A percentile compares a stretch with the other conserved stretches of the same genome.
phyloP scores from a whole-genome alignment of 2,329 filamentous ascomycete genomes.

The Zasmidium citrigriseum region DNA sequence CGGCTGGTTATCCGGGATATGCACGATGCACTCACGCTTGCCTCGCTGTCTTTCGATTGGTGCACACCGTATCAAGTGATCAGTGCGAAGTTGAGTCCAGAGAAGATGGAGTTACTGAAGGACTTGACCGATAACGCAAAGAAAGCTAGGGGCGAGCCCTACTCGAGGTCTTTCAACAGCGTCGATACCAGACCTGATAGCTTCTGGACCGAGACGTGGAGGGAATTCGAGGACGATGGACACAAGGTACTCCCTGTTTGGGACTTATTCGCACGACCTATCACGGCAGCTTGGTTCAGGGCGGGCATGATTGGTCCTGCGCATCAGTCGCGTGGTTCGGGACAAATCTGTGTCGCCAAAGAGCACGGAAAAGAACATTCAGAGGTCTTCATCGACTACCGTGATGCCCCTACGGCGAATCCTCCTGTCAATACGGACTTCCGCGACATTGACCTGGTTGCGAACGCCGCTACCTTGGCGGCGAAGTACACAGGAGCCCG shows the following conservation, averaged over 20 bases:
- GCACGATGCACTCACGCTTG: conserved; percentile 38
- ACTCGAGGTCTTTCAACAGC: too few species aligned
- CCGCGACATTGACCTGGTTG: conserved; percentile 36
- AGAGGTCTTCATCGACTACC: conserved; percentile 42
- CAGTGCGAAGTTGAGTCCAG: background rate
- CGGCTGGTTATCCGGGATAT: conserved; percentile 43
- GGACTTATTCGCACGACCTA: too few species aligned
- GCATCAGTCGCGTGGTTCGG: too few species aligned
- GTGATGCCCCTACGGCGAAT: conserved; percentile 13
- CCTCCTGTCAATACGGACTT: conserved; percentile 35
- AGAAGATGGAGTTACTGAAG: too few species aligned
- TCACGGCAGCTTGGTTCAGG: conserved; percentile 10
- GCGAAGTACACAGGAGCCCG: conserved; percentile 16
- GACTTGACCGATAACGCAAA: too few species aligned
- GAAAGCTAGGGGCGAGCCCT: too few species aligned
- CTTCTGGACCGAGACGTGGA: background rate
- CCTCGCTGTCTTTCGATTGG: conserved; percentile 37
- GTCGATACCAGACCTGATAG: background rate
- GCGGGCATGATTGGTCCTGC: too few species aligned
- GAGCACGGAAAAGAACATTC: conserved; percentile 40
- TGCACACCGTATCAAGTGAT: conserved; percentile 29
- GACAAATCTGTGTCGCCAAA: background rate
- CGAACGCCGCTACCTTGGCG: conserved; percentile 35
- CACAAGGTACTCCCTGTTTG: background rate
- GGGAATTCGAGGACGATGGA: too few species aligned